phyloP scores from a whole-genome alignment of 352 stramenopile genomes.

The Phytophthora foliorum region DNA sequence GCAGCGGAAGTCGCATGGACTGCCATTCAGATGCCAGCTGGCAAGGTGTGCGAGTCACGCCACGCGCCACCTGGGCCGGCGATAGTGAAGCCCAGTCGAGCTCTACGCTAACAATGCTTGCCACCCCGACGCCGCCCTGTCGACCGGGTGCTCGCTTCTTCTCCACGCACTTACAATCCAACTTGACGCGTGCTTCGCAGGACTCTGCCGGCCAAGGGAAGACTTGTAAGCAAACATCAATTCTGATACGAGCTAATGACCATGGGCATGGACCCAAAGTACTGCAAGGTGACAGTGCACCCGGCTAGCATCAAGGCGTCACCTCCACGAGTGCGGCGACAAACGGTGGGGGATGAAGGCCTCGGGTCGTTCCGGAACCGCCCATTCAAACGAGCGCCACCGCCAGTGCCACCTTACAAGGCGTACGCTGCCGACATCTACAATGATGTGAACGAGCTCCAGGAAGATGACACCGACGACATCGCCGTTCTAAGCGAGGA shows the following conservation, averaged over 20 bases:
- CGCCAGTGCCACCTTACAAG: slow-evolving; percentile 33
- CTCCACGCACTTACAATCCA: slow-evolving; percentile 32
- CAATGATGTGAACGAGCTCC: slow-evolving; percentile 31
- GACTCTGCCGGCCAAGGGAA: slow-evolving; percentile 18
- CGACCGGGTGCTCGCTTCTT: slow-evolving; percentile 21
- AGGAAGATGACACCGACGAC: slow-evolving; percentile 42
- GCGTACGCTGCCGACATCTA: slow-evolving; percentile 31
- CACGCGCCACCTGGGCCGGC: slow-evolving; percentile 23
- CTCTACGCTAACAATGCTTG: slow-evolving; percentile 9
- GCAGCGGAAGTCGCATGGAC: slow-evolving; percentile 2
- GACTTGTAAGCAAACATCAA: no score
- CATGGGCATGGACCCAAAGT: slow-evolving; percentile 55
- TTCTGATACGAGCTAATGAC: no score
- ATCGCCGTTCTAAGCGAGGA: slow-evolving; percentile 51
- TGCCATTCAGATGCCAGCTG: slow-evolving; percentile 32
- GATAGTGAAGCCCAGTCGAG: slow-evolving; percentile 33
- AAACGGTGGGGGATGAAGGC: slow-evolving; percentile 47
- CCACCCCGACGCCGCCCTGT: slow-evolving; percentile 11
- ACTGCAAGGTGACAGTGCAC: slow-evolving; percentile 71
- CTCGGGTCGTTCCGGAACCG: slow-evolving; percentile 17
- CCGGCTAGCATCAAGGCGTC: slow-evolving; percentile 31
- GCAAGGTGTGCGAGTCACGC: slow-evolving; percentile 17
- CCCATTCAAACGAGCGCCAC: slow-evolving; percentile 16
- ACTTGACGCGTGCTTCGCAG: slow-evolving; percentile 35
- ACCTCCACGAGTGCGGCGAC: slow-evolving; percentile 37